Evolutionary conservation across 441 rosid genomes (phyloP).

Genomic region (Capsella rubella): DNA sequence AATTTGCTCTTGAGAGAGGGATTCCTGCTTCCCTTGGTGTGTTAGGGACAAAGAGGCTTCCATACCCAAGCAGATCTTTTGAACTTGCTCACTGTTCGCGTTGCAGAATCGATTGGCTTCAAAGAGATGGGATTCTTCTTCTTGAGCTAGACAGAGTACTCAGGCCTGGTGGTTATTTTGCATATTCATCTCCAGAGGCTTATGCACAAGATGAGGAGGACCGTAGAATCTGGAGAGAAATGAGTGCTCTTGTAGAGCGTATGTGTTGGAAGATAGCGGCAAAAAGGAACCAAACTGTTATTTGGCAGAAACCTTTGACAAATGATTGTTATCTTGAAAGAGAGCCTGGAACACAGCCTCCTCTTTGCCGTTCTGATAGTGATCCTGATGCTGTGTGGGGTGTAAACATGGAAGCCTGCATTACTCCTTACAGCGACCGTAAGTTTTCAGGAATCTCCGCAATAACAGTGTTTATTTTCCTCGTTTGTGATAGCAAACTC

Average conservation of each 20-base stretch:
- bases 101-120: conserved; percentile 96
- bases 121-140: conserved; percentile 92
- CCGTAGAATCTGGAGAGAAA: conserved; percentile 87
- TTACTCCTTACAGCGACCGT: conserved; percentile 81
- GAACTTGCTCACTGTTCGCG: conserved; percentile 98
- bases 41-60: conserved; percentile 89
- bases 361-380: conserved; percentile 76
- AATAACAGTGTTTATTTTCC: neutral
- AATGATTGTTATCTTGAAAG: conserved; percentile 87
- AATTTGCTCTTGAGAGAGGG: conserved; percentile 93
- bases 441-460: conserved; percentile 49
- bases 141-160: conserved; percentile 96
- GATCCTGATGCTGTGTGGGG: conserved; percentile 88
- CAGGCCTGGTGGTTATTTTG: conserved; percentile 96
- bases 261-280: conserved; percentile 97
- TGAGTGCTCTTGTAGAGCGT: conserved; percentile 87
- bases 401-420: conserved; percentile 90
- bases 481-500: neutral
- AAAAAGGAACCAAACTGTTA: conserved; percentile 89
- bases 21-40: conserved; percentile 98
- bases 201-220: conserved; percentile 98
- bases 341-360: conserved; percentile 88
- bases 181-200: conserved; percentile 97
- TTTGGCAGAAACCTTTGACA: conserved; percentile 91
- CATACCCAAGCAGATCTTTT: conserved; percentile 96